Evolutionary conservation across 257 asterid genomes (phyloP).

Genomic region (Solanum dulcamara): DNA sequence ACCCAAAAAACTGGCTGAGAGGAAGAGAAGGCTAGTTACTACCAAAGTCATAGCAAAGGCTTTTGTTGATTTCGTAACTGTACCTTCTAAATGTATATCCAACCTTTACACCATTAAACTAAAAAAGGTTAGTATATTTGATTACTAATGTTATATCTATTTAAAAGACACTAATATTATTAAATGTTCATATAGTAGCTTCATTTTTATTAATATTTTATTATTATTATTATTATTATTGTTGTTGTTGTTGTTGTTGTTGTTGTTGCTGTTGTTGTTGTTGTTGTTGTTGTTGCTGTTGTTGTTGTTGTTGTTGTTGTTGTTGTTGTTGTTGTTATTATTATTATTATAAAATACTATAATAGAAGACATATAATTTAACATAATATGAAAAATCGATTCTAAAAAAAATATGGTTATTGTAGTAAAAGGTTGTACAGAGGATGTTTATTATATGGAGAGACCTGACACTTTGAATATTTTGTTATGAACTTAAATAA

Average conservation of each 20-base stretch:
- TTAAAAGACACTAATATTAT: not conserved
- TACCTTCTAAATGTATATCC: not conserved
- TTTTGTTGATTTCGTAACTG: not conserved
- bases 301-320: too few species aligned
- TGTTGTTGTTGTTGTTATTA: too few species aligned
- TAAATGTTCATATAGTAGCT: not conserved
- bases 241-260: too few species aligned
- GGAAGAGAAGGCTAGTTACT: not conserved
- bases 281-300: too few species aligned
- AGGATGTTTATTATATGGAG: not conserved
- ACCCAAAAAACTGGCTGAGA: not conserved
- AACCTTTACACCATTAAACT: not conserved
- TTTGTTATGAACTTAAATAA: not conserved
- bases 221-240: too few species aligned
- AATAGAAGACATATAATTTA: too few species aligned
- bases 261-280: too few species aligned
- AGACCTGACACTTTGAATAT: not conserved
- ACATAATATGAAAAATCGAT: too few species aligned
- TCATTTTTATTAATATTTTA: too few species aligned
- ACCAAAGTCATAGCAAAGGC: not conserved
- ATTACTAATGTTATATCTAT: not conserved
- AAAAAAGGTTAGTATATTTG: not conserved
- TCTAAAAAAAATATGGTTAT: too few species aligned
- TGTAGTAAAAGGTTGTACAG: not conserved
- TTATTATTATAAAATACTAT: too few species aligned